Base-by-base conservation (phyloP, 306 rosid genomes). In the Casuarina equisetifolia region DNA sequence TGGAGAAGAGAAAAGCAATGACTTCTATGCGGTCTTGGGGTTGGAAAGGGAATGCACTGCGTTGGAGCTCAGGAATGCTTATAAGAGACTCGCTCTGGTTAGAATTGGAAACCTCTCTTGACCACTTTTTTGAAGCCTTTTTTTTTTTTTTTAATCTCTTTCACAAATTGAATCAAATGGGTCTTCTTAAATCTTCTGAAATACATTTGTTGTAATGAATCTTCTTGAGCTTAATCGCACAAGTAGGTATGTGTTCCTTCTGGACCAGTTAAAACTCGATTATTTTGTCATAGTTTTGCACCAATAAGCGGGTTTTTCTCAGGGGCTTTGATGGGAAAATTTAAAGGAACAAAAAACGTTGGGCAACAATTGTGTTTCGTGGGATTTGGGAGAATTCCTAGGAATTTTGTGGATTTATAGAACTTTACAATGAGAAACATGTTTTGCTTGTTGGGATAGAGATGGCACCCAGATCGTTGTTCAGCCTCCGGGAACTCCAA, bases 391-490 rank as follows among this genome's bases (percentile, higher is more conserved):
- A 25, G 64, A 78, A 57, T 19, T 68, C 72, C n/a, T 0, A 40
- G 58, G 70, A 79, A 45, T 38, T 69, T 15, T 61, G 6, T 61
- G 35, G 52, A 66, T 74, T 35, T 74, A 39, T 63, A 57, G 25
- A 67, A 9, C 44, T 3, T 1, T 61, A 6, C 53, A 4, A 57
- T 76, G 54, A 67, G 78, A 74, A 80, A 80, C 0, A 53, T 6
- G 6, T 63, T 80, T 79, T 71, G 35, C 74, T 85, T 89, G 64
- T 59, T 84, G 85, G 72, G 54, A 48, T 82, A 96, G 99, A 92
- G 78, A 91, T 96, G 99, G 99, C 99, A 96, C 79, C 99, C 98
- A 38, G 99, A 96, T 92, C 99, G 99, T 71, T 92, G 94, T 86
- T 91, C 96, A 38, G 91, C 96, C 0, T 68, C 89, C 0, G 95